Conservation (phyloP, 805 yeast genomes). For the Cyberlindnera petersonii region DNA sequence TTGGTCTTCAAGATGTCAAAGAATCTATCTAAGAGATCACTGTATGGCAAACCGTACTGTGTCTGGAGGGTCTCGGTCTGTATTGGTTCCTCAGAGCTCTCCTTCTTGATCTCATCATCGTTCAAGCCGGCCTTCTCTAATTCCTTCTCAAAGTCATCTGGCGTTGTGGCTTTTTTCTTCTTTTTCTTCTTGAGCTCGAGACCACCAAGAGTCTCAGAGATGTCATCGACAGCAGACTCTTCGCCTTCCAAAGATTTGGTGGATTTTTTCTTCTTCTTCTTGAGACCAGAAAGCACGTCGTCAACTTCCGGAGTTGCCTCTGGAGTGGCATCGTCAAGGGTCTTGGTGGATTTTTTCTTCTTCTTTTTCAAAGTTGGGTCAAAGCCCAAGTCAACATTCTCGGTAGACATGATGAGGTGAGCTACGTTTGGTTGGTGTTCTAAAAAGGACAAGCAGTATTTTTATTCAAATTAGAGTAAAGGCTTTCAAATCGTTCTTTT, state of each 20-base stretch:
- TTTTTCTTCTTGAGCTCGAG: constrained; percentile 82
- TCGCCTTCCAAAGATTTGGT: constrained; percentile 33
- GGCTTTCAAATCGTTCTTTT: too few species aligned
- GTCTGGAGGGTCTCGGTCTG: constrained; percentile 33
- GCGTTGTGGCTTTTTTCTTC: constrained; percentile 66
- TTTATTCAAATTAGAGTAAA: too few species aligned
- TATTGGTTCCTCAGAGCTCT: constrained; percentile 14
- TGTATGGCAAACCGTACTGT: constrained; percentile 67
- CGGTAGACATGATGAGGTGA: constrained; percentile 11
- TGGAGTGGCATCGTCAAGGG: constrained; percentile 36
- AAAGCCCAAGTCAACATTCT: constrained; percentile 44
- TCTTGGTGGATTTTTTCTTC: constrained; percentile 61
- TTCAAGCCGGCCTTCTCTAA: constrained; percentile 86
- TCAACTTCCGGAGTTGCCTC: constrained; percentile 44
- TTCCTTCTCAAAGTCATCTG: constrained; percentile 81
- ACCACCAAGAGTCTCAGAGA: constrained; percentile 64
- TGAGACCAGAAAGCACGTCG: constrained; percentile 74
- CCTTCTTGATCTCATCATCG: constrained; percentile 33
- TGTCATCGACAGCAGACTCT: constrained; percentile 38
- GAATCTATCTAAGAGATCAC: constrained; percentile 75
- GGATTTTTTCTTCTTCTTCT: constrained; percentile 81
- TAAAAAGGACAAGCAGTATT: too few species aligned
- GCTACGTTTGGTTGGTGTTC: too few species aligned
- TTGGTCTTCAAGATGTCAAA: constrained; percentile 82
- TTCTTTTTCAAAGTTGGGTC: constrained; percentile 76